Base-by-base conservation (phyloP, 1,139 yeast species). In the Saccharomyces hybrid region DNA sequence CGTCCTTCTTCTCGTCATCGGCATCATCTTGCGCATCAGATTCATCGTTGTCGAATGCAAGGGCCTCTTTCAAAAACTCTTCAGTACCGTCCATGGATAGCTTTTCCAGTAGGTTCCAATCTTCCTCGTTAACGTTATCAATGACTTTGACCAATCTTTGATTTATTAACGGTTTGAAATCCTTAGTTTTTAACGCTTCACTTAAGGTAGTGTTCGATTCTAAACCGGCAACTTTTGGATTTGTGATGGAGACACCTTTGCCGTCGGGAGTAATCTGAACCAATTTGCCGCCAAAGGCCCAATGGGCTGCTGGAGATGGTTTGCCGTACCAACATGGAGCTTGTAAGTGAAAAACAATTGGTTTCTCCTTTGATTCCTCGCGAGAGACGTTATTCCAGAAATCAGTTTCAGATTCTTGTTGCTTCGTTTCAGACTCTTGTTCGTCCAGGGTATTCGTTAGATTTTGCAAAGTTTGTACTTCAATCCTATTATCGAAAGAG, bases 261-360 rank as follows among this genome's bases (percentile, higher is more conserved):
- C 73, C 70, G 53, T 73, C 73, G 38, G 76, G 74, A 47, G 72
- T 69, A 31, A 88, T 82, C 8, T 78, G 70, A 6, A 87, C 95
- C 50, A 93, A 71, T 72, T 88, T 89, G 47, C 97, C 96, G 54
- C 99, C 99, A 73, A 90, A 93, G 0, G 97, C 99, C 75, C 95
- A 95, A 19, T 66, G 66, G 4, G 83, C 76, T 8, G 86, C 97
- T 50, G 85, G 77, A 3, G 80, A 76, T n/a, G 90, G 90, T 60
- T 86, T 78, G 60, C 81, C 80, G 58, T 89, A 80, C 99, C 99
- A 95, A 55, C 75, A 70, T 47, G 99, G 99, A 25, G 98, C 95
- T 71, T 90, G 96, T 58, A 67, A 41, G 19, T 78, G 75, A 34
- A 81, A 77, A 62, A 66, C 61, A 11, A 58, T 61, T 34, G 71